Evolutionary conservation across 2,329 filamentous ascomycete species (phyloP).

Genomic region (Metarhizium humberi): DNA sequence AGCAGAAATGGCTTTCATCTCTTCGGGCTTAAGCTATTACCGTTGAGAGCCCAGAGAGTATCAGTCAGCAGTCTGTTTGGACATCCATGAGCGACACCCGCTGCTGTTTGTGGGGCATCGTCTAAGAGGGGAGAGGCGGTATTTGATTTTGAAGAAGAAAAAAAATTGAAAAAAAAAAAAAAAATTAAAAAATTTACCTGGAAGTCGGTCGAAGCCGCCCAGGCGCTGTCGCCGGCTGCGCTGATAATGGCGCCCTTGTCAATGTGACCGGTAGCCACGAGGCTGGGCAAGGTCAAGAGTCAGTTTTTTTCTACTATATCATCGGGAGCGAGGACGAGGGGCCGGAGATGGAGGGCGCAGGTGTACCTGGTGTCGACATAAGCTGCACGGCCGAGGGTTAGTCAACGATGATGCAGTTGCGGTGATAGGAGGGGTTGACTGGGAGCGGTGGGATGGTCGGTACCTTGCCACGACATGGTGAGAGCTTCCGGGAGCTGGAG

Average conservation of each 20-base stretch:
- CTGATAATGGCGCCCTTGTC: constrained; percentile 83
- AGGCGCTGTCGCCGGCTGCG: constrained; percentile 67
- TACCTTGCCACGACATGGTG: constrained; percentile 71
- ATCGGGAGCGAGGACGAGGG: background rate
- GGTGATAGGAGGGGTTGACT: constrained; percentile 15
- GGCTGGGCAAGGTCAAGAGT: constrained; percentile 39
- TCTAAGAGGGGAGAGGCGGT: background rate
- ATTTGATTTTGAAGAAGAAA: constrained; percentile 4
- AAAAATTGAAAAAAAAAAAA: constrained; percentile 15
- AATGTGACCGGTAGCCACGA: constrained; percentile 69
- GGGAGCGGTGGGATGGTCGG: constrained; percentile 19
- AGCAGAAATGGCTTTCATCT: constrained; percentile 49
- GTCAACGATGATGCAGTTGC: constrained; percentile 2
- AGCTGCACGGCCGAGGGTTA: constrained; percentile 24
- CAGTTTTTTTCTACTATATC: constrained; percentile 10
- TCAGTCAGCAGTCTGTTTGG: background rate
- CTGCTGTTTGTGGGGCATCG: background rate
- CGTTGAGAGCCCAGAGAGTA: background rate
- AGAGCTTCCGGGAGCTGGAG: constrained; percentile 6
- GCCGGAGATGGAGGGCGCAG: background rate
- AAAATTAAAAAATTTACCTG: constrained; percentile 44
- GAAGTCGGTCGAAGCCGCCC: constrained; percentile 65
- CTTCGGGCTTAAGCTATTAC: constrained; percentile 32
- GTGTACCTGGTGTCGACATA: constrained; percentile 43
- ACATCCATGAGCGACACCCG: background rate